These are phyloP conservation scores for Hypoxylon sp. DNA, from an alignment of 2,329 filamentous ascomycete genomes.

Conservation along the genomic window DNA sequence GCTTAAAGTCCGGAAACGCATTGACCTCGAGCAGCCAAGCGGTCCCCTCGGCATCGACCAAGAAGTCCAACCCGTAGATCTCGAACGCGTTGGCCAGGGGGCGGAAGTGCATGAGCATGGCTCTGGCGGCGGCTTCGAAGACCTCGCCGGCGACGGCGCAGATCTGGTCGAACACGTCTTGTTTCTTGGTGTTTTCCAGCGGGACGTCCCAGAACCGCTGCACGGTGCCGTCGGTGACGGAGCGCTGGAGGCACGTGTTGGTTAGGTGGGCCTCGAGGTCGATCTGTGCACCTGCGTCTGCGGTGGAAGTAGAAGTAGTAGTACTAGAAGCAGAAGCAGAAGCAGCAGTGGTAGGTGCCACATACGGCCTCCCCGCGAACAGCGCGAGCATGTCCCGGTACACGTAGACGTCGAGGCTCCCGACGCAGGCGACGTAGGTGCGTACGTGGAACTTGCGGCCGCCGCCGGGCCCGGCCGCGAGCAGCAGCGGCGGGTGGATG, in stretches of 20 bases:
- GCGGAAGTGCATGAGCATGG: conserved; percentile 92
- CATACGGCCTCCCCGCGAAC: conserved; percentile 83
- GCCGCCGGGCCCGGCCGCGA: conserved; percentile 70
- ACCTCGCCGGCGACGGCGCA: conserved; percentile 77
- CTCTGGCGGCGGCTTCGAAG: conserved; percentile 87
- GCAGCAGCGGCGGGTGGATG: conserved; percentile 86
- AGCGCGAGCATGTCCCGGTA: conserved; percentile 93
- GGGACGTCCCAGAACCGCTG: conserved; percentile 78
- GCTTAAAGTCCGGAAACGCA: conserved; percentile 94
- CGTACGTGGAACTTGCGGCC: conserved; percentile 93
- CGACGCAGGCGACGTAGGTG: conserved; percentile 86
- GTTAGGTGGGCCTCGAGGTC: conserved; percentile 85
- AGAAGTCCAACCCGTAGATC: conserved; percentile 89
- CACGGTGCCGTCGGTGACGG: conserved; percentile 72
- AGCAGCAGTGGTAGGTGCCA: conserved; percentile 65
- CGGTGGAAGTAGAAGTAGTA: conserved; percentile 36
- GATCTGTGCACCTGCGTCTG: too few relatives aligned
- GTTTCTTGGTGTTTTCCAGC: conserved; percentile 59
- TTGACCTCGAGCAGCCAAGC: conserved; percentile 92
- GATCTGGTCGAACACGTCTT: conserved; percentile 78
- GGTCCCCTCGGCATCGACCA: conserved; percentile 74
- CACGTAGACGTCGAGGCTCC: conserved; percentile 83
- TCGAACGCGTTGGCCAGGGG: conserved; percentile 90
- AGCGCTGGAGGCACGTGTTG: conserved; percentile 90
- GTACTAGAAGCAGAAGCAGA: conserved; percentile 42